Evolutionary conservation across 352 stramenopile species (phyloP), one percentile per base, ranked within the genome.

Genomic region (Globisporangium recalcitrans): DNA sequence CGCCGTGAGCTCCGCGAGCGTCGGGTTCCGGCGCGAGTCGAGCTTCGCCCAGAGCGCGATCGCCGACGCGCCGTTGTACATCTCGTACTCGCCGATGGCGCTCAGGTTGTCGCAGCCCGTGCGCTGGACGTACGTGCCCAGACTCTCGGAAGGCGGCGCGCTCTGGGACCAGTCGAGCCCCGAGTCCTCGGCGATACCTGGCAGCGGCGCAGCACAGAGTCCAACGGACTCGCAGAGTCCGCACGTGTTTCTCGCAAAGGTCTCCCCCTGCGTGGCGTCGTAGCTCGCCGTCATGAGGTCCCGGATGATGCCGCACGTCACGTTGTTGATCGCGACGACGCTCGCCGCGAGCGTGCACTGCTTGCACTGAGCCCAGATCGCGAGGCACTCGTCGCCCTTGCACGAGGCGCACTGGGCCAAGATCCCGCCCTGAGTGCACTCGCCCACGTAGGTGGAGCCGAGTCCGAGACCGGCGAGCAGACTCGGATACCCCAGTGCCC

Each of bases 401-500:
- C 72, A 80, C 13, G 32, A 68, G 4, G 53, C 57, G 31, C 72
- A 80, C 57, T 80, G 29, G 0, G 60, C 58, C 9, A 70, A 58
- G 9, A 67, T 57, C 16, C 56, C 57, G 5, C 29, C 54, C 1
- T 48, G 31, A 3, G 65, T 64, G 52, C 69, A 75, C 40, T 52
- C 60, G 44, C 56, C 21, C 52, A 62, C 24, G 52, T 29, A 82
- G 66, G 81, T 78, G 26, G 68, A 73, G 48, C 77, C 77, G 16
- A 86, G 62, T 19, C 62, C 75, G 13, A 87, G 54, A 51, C 77
- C 77, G 13, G 75, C 77, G 1, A 87, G 68, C 44, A 87, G 47
- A 67, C 72, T 84, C 44, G 73, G 75, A 68, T 79, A 84, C 7
- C 77, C 77, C 11, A 81, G 62, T 13, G 77, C 75, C 74, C 71